These are phyloP conservation scores for Ananas comosus DNA, from an alignment of 176 grass and related monocot species.

Conservation along the genomic window DNA sequence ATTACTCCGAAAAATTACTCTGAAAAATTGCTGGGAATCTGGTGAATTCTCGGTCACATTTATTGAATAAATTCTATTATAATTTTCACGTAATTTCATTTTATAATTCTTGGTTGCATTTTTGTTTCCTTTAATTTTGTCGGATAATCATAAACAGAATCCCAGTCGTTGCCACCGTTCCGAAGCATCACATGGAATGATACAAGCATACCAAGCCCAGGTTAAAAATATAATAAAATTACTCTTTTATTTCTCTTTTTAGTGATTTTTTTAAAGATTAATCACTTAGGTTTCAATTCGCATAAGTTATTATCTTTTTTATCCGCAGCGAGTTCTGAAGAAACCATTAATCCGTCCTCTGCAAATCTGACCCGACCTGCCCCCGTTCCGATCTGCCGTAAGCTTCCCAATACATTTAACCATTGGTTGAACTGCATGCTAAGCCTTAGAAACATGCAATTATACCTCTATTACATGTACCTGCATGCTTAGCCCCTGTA, in stretches of 20 bases:
- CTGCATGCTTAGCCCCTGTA: neutral
- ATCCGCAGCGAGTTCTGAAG: too few species aligned
- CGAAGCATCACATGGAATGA: neutral
- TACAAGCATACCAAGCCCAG: neutral
- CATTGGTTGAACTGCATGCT: too few species aligned
- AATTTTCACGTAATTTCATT: too few species aligned
- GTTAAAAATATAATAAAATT: neutral
- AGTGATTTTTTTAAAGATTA: neutral
- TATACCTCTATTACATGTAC: neutral
- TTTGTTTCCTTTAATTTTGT: neutral
- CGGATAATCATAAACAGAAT: neutral
- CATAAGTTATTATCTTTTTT: too few species aligned
- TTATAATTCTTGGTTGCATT: neutral
- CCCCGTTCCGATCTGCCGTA: too few species aligned
- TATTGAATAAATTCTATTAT: neutral
- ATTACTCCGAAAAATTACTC: too few species aligned
- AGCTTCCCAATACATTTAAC: too few species aligned
- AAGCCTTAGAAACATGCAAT: too few species aligned
- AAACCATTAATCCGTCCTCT: too few species aligned
- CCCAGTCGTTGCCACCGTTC: slow-evolving; percentile 3
- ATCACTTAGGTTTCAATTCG: neutral
- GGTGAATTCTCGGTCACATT: too few species aligned
- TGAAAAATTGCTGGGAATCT: too few species aligned
- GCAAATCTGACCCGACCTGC: too few species aligned
- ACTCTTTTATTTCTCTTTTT: neutral